A percentile compares a stretch with the other conserved stretches of the same genome.
Conservation (phyloP, 345 rosid genomes). For the Iberis pinnata region DNA sequence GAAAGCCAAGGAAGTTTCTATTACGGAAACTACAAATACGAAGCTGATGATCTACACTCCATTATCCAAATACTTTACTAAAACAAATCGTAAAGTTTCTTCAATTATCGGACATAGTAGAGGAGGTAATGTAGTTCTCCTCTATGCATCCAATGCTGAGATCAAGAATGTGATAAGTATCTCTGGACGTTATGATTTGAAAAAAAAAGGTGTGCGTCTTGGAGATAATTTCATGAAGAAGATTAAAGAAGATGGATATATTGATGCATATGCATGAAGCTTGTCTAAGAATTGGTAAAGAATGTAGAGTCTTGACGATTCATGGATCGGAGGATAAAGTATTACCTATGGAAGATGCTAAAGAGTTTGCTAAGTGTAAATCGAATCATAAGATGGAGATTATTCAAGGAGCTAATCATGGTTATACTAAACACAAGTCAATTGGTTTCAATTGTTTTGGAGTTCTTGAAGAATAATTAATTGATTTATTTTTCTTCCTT, state of each 20-base stretch:
- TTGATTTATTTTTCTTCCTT: too few species aligned
- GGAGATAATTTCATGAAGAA: constrained; percentile 46
- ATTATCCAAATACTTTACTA: too few species aligned
- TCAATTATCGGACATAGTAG: too few species aligned
- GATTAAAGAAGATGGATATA: constrained; percentile 40
- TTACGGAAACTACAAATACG: too few species aligned
- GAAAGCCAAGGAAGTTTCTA: too few species aligned
- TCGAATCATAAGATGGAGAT: constrained; percentile 51
- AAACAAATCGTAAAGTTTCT: too few species aligned
- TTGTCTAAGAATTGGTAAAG: constrained; percentile 43
- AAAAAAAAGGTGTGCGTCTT: constrained; percentile 50
- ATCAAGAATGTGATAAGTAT: constrained; percentile 39
- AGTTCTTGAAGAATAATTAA: too few species aligned
- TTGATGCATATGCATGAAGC: constrained; percentile 51
- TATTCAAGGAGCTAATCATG: constrained; percentile 53
- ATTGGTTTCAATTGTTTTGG: constrained; percentile 37
- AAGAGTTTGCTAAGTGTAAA: constrained; percentile 55
- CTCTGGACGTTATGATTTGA: constrained; percentile 59
- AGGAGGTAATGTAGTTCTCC: constrained; percentile 64
- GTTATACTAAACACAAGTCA: constrained; percentile 42
- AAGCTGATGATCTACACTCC: too few species aligned
- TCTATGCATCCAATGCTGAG: constrained; percentile 36
- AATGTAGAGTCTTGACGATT: constrained; percentile 49
- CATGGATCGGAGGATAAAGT: constrained; percentile 55
- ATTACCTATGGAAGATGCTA: constrained; percentile 54